These are phyloP conservation scores for Corniculantispora saksenae DNA, from an alignment of 2,329 filamentous ascomycete species.

Conservation along the genomic window DNA sequence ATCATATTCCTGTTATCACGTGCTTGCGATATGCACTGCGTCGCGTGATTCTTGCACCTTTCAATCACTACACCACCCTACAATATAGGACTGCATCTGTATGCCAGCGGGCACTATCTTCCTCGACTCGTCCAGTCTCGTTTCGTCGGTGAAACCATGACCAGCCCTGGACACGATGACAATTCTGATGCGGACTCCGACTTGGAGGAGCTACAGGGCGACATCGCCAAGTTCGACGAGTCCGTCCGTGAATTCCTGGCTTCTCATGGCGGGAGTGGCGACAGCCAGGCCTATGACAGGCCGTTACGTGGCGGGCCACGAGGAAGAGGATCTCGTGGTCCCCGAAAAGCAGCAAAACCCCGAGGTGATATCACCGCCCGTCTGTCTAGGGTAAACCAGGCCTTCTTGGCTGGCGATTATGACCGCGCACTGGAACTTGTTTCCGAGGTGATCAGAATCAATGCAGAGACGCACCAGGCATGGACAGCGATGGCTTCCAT, in stretches of 20 bases:
- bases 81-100: background rate
- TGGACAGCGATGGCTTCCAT: conserved; percentile 65
- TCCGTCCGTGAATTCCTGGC: conserved; percentile 44
- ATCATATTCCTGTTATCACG: too few relatives aligned
- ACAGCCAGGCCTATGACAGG: conserved; percentile 18
- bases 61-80: too few relatives aligned
- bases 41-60: too few relatives aligned
- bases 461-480: conserved; percentile 65
- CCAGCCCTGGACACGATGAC: conserved; percentile 9
- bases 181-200: conserved; percentile 47
- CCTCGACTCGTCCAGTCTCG: too few relatives aligned
- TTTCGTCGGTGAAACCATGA: background rate
- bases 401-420: conserved; percentile 64
- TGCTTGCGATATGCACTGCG: too few relatives aligned
- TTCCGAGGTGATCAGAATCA: conserved; percentile 66
- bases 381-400: conserved; percentile 66
- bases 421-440: conserved; percentile 59
- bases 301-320: conserved; percentile 26
- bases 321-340: conserved; percentile 42
- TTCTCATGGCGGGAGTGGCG: conserved; percentile 34
- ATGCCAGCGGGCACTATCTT: background rate
- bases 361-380: conserved; percentile 70
- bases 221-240: conserved; percentile 46
- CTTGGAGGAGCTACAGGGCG: conserved; percentile 44
- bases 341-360: conserved; percentile 65